phyloP scores from a whole-genome alignment of 192 early-diverging fungal genomes.

The Paraglomus brasilianum region DNA sequence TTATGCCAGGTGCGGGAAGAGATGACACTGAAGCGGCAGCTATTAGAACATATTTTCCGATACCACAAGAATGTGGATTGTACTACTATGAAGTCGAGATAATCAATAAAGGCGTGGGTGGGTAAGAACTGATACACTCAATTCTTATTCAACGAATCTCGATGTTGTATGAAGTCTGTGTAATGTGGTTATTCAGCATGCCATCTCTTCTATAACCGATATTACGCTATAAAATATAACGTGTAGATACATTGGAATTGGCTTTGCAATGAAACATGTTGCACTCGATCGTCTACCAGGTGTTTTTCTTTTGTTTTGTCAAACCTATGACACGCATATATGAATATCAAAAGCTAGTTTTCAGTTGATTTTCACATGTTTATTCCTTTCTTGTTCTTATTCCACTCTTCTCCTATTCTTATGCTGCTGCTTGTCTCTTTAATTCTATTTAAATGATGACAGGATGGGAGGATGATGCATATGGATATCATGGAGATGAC shows the following conservation, averaged over 20 bases:
- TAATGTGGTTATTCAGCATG: too few species aligned
- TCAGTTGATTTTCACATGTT: too few species aligned
- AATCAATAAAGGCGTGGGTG: slow-evolving; percentile 81
- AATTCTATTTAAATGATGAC: neutral
- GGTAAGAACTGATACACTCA: slow-evolving; percentile 42
- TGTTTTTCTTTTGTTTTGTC: slow-evolving; percentile 32
- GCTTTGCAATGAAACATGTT: slow-evolving; percentile 60
- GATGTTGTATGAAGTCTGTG: neutral
- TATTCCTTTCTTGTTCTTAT: too few species aligned
- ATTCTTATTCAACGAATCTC: neutral
- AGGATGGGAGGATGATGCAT: slow-evolving; percentile 87
- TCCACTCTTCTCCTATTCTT: too few species aligned
- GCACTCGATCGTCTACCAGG: slow-evolving; percentile 75
- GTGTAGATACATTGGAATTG: slow-evolving; percentile 75
- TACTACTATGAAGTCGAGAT: slow-evolving; percentile 91
- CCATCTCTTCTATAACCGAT: too few species aligned
- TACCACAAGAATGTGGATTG: slow-evolving; percentile 78
- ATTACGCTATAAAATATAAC: slow-evolving; percentile 22
- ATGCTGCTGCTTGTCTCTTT: neutral
- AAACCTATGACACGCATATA: too few species aligned
- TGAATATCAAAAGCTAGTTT: too few species aligned
- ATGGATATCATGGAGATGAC: slow-evolving; percentile 97
- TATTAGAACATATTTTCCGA: slow-evolving; percentile 74
- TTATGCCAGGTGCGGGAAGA: slow-evolving; percentile 51
- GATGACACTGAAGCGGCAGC: slow-evolving; percentile 77